phyloP scores from a whole-genome alignment of 495 filamentous ascomycete genomes.

The Sabuloglossum arenarium region DNA sequence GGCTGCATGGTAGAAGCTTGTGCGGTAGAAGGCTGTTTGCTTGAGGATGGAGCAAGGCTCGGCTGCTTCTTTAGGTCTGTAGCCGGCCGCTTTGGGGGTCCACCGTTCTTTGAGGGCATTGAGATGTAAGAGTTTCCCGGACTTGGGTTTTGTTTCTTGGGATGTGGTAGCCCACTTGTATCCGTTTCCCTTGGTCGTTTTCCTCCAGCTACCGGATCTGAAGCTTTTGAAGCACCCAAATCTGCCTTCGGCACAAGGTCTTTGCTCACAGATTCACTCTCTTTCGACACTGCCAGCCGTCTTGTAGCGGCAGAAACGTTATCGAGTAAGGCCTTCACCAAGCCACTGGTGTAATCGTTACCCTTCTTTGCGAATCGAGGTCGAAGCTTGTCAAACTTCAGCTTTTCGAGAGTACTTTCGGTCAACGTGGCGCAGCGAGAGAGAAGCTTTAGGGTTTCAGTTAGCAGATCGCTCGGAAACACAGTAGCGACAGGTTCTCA shows the following conservation, averaged over 20 bases:
- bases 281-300: slow-evolving; percentile 14
- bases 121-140: slow-evolving; percentile 6
- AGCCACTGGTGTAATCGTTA: slow-evolving; percentile 34
- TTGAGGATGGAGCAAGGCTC: slow-evolving; percentile 31
- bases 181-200: slow-evolving; percentile 29
- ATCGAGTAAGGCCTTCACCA: slow-evolving; percentile 34
- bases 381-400: slow-evolving; percentile 43
- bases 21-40: slow-evolving; percentile 35
- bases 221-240: slow-evolving; percentile 10
- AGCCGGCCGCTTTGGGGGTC: slow-evolving; percentile 1
- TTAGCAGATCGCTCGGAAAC: slow-evolving; percentile 7
- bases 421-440: slow-evolving; percentile 41
- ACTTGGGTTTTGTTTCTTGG: slow-evolving; percentile 12
- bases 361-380: slow-evolving; percentile 45
- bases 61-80: slow-evolving; percentile 22
- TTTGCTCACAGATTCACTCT: slow-evolving; percentile 5
- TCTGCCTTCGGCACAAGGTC: slow-evolving; percentile 18
- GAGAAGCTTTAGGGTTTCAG: slow-evolving; percentile 27
- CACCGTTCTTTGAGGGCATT: slow-evolving; percentile 15
- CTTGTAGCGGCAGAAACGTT: slow-evolving; percentile 33
- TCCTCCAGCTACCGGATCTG: slow-evolving; percentile 18
- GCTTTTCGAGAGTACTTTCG: slow-evolving; percentile 36
- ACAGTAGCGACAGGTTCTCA: neutral
- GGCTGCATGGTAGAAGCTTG: slow-evolving; percentile 7
- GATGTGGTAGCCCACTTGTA: slow-evolving; percentile 14